These are phyloP conservation scores for Globisporangium emineosum DNA, from an alignment of 352 stramenopile species.

Conservation along the genomic window DNA sequence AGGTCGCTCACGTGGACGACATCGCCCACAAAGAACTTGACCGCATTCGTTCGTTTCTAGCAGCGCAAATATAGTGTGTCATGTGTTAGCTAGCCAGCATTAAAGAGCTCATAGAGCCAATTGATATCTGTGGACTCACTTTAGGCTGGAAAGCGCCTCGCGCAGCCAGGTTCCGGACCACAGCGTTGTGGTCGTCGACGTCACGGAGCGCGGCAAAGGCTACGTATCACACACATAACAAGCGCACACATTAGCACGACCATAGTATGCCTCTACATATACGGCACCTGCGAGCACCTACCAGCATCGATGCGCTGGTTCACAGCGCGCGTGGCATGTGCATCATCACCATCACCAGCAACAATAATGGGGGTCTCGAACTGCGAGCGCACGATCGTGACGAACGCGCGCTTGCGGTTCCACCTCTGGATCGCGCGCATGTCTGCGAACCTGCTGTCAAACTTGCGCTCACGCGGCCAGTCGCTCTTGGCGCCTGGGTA, in stretches of 20 bases:
- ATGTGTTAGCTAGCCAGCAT: neutral
- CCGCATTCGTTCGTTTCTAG: constrained; percentile 43
- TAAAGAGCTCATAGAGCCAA: neutral
- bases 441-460: constrained; percentile 50
- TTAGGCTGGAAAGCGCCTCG: constrained; percentile 49
- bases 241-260: neutral
- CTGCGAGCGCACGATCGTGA: constrained; percentile 46
- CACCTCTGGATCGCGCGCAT: constrained; percentile 36
- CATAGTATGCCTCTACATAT: neutral
- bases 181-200: constrained; percentile 70
- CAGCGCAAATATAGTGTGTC: neutral
- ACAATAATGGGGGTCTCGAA: constrained; percentile 42
- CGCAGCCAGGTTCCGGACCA: constrained; percentile 43
- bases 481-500: constrained; percentile 65
- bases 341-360: no score
- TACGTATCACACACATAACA: constrained; percentile 11
- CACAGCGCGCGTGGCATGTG: constrained; percentile 21
- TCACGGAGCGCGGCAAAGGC: constrained; percentile 53
- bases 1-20: constrained; percentile 58
- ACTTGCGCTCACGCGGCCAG: constrained; percentile 71
- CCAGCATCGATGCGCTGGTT: constrained; percentile 54
- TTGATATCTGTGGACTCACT: constrained; percentile 27
- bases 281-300: constrained; percentile 5
- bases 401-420: constrained; percentile 25
- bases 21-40: constrained; percentile 67